phyloP scores from a whole-genome alignment of 176 grass and related monocot species.

The Poa pratensis region DNA sequence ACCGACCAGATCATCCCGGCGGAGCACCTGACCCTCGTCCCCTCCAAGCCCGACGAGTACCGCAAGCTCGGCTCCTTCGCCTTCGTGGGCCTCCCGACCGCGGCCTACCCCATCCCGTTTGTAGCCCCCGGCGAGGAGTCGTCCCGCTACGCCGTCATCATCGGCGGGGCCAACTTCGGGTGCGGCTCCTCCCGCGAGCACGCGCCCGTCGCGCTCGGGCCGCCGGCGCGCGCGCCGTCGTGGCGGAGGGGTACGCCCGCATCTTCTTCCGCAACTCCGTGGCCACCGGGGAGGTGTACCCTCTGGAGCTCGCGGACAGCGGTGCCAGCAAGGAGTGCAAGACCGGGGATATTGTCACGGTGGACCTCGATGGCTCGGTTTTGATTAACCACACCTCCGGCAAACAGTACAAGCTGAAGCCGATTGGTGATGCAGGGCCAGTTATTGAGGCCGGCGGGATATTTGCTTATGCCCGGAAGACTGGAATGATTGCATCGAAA shows the following conservation, averaged over 20 bases:
- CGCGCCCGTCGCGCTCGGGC: slow-evolving; percentile 90
- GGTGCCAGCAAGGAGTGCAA: slow-evolving; percentile 74
- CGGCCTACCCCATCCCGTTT: slow-evolving; percentile 65
- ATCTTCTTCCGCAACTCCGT: slow-evolving; percentile 96
- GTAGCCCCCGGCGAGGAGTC: slow-evolving; percentile 54
- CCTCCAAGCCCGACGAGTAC: slow-evolving; percentile 94
- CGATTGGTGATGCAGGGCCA: slow-evolving; percentile 93
- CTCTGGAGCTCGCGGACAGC: slow-evolving; percentile 59
- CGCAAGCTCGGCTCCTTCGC: slow-evolving; percentile 87
- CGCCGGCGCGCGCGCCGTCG: slow-evolving; percentile 62
- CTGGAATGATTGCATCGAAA: slow-evolving; percentile 83
- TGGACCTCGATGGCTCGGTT: slow-evolving; percentile 65
- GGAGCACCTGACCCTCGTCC: slow-evolving; percentile 93
- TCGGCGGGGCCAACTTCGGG: slow-evolving; percentile 86
- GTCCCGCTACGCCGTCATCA: slow-evolving; percentile 59
- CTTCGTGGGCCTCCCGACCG: slow-evolving; percentile 67
- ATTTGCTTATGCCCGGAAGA: slow-evolving; percentile 90
- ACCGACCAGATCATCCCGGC: slow-evolving; percentile 98
- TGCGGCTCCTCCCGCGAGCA: slow-evolving; percentile 97
- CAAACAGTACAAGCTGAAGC: slow-evolving; percentile 92
- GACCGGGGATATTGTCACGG: slow-evolving; percentile 80
- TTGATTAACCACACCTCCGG: slow-evolving; percentile 85
- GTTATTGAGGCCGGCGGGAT: slow-evolving; percentile 93
- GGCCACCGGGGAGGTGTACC: slow-evolving; percentile 92
- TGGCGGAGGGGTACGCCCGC: slow-evolving; percentile 78